Conservation (phyloP, 257 asterid species). For the Solanum microdontum region DNA sequence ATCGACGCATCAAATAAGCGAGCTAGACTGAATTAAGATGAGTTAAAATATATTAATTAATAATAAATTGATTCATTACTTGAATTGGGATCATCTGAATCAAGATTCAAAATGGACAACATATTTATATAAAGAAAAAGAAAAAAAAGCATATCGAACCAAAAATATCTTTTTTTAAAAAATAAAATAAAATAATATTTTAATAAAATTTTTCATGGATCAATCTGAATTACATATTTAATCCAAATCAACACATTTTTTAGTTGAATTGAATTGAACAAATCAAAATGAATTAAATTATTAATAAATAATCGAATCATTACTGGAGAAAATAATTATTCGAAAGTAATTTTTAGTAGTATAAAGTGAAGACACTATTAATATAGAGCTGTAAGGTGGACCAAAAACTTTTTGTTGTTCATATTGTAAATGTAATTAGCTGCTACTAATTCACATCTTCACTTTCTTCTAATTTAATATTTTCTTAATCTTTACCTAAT, state of each 20-base stretch:
- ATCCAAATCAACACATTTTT: background rate
- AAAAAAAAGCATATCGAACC: background rate
- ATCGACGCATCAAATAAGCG: fast-evolving
- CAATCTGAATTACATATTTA: background rate
- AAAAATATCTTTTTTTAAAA: too few species aligned
- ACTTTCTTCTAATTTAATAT: background rate
- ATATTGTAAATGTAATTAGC: background rate
- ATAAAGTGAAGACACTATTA: background rate
- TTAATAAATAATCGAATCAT: background rate
- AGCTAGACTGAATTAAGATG: background rate
- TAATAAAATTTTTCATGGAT: background rate
- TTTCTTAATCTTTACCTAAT: background rate
- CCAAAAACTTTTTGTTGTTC: background rate
- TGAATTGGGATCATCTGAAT: background rate
- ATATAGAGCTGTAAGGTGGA: background rate
- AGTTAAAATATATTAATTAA: background rate
- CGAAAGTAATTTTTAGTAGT: background rate
- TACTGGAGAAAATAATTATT: background rate
- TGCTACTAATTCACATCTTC: background rate
- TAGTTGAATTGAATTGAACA: background rate
- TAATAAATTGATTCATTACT: background rate
- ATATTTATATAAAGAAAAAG: background rate
- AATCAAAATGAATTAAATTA: background rate
- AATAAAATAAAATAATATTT: background rate
- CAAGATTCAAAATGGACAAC: background rate